Evolutionary conservation across 1,284 basidiomycete genomes (phyloP).

Genomic region (Irpex lacteus): DNA sequence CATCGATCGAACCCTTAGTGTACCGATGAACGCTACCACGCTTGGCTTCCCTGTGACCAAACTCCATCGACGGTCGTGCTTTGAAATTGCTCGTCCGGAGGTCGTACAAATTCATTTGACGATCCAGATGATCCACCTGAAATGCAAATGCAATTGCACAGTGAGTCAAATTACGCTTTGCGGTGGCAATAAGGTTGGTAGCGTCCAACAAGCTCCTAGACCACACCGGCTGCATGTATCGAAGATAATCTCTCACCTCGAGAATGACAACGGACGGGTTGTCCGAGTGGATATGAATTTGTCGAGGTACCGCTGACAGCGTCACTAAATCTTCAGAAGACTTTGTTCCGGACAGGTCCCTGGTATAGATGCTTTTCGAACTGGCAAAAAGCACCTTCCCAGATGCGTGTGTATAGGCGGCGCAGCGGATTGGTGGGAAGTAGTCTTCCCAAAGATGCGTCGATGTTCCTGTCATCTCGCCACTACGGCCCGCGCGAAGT

Average conservation of each 20-base stretch:
- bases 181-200: neutral
- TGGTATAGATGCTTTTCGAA: conserved; percentile 21
- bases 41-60: conserved; percentile 37
- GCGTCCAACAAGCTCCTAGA: neutral
- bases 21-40: conserved; percentile 21
- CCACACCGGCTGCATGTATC: neutral
- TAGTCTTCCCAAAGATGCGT: conserved; percentile 25
- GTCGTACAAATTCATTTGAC: conserved; percentile 47
- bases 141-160: conserved; percentile 1
- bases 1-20: conserved; percentile 18
- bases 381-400: conserved; percentile 34
- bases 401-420: conserved; percentile 31
- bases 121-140: conserved; percentile 47
- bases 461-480: conserved; percentile 6
- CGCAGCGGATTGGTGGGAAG: conserved; percentile 31
- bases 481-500: conserved; percentile 14
- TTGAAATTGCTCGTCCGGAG: conserved; percentile 36
- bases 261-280: conserved; percentile 40
- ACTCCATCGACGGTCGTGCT: conserved; percentile 39
- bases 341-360: conserved; percentile 31
- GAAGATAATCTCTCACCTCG: conserved; percentile 37
- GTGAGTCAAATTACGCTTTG: neutral
- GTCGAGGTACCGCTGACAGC: conserved; percentile 38
- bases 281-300: conserved; percentile 46
- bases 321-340: conserved; percentile 26